Base-by-base conservation (phyloP, 805 yeast species). In the Hyphopichia homilentoma region DNA sequence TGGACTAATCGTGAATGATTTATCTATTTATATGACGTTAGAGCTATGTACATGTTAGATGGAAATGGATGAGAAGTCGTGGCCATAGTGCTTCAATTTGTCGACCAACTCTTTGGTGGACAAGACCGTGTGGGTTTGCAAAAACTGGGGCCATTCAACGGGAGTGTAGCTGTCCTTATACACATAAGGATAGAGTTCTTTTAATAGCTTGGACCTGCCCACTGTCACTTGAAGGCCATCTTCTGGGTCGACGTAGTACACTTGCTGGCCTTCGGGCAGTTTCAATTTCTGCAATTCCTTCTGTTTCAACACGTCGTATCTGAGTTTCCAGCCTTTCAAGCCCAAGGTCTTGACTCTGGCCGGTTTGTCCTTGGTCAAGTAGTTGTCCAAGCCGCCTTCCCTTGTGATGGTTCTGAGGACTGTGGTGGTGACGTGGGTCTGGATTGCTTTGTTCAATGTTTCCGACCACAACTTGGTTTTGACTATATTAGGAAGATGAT, bases 331-430 rank as follows among this genome's bases (percentile, higher is more conserved):
- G 21, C 97, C 98, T 36, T 75, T 69, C 34, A 89, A 82, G 0
- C 98, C 98, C 51, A 93, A 65, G 55, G 93, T 95, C 65, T 93
- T 93, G 43, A 86, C 70, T 64, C 98, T 74, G 3, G 95, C 94
- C 5, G 94, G 69, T 45, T 84, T 86, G 38, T 88, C 95, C 60
- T 93, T 93, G 26, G 79, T 72, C 40, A 93, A 59, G 54, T 93
- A 93, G 43, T 80, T 80, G 54, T 93, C 99, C 35, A 93, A 68
- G 4, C 99, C 98, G 40, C 98, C 98, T 57, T 90, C 97, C 47
- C 79, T 85, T 37, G 85, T 82, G 38, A 93, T 81, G 0, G 97
- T 88, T 48, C 81, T 78, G 52, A 93, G 70, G 5, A 88, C 97
- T 38, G 81, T 75, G 4, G 97, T 75, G 6, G 88, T 80, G 21